Evolutionary conservation across 345 rosid genomes (phyloP).

Genomic region (Pseudoturritis turrita): DNA sequence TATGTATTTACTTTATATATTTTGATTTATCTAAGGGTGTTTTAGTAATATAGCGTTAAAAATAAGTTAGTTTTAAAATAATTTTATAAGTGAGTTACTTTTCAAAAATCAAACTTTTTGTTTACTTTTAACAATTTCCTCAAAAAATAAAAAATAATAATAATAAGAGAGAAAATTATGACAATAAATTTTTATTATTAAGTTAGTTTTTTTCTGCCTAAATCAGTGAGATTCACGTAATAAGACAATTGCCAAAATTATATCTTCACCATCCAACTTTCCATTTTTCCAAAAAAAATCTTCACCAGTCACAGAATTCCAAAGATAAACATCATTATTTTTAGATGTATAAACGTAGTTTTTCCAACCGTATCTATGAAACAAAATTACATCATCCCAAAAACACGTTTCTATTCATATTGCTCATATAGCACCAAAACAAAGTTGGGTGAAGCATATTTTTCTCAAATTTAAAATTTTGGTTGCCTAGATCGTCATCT

Average conservation of each 20-base stretch:
- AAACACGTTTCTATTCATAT: slow-evolving; percentile 1
- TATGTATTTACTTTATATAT: too few species aligned
- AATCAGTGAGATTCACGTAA: neutral
- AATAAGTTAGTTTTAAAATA: too few species aligned
- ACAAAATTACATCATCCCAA: neutral
- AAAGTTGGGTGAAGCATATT: neutral
- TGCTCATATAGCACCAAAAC: slow-evolving; percentile 19
- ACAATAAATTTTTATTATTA: too few species aligned
- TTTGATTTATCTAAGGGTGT: too few species aligned
- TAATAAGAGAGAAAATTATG: too few species aligned
- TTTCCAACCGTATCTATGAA: neutral
- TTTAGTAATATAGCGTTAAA: too few species aligned
- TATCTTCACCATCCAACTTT: neutral
- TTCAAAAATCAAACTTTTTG: too few species aligned
- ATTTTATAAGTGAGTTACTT: too few species aligned
- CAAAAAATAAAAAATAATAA: too few species aligned
- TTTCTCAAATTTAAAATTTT: slow-evolving; percentile 4
- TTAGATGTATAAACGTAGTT: slow-evolving; percentile 19
- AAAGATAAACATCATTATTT: slow-evolving; percentile 25
- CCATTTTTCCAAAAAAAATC: neutral
- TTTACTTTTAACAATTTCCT: too few species aligned
- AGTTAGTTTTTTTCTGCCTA: too few species aligned
- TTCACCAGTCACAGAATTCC: neutral
- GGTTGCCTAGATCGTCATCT: slow-evolving; percentile 19
- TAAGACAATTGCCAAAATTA: neutral